These are phyloP conservation scores for Triangularia verruculosa DNA, from an alignment of 2,329 filamentous ascomycete genomes.

Conservation along the genomic window DNA sequence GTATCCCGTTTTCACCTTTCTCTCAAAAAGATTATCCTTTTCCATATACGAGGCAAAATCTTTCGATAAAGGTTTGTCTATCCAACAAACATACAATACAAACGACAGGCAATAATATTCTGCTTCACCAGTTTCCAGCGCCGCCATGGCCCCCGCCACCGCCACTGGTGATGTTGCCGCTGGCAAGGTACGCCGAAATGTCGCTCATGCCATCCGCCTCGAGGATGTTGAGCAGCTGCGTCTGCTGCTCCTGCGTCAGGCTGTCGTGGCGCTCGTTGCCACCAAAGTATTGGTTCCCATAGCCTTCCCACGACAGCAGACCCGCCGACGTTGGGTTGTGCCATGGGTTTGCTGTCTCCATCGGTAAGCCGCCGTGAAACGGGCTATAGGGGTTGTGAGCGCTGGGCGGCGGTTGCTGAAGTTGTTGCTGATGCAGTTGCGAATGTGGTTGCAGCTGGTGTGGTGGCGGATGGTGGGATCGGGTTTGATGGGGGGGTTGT, in stretches of 20 bases:
- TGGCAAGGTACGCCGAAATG: constrained; percentile 58
- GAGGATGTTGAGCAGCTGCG: constrained; percentile 77
- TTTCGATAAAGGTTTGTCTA: too few species aligned
- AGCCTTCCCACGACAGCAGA: constrained; percentile 9
- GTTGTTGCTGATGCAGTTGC: not conserved
- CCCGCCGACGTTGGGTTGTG: not conserved
- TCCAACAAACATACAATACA: too few species aligned
- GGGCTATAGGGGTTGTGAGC: not conserved
- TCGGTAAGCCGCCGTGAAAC: not conserved
- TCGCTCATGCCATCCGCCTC: constrained; percentile 65
- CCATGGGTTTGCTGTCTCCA: not conserved
- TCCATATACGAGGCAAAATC: too few species aligned
- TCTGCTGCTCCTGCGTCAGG: constrained; percentile 75
- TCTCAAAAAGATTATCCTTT: too few species aligned
- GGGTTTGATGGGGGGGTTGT: not conserved
- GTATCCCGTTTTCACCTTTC: too few species aligned
- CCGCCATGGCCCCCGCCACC: constrained; percentile 16
- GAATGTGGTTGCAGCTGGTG: not conserved
- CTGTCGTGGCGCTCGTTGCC: constrained; percentile 55
- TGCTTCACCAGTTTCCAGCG: constrained; percentile 8
- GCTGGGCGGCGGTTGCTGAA: not conserved
- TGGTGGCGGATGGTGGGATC: not conserved
- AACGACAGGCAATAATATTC: too few species aligned
- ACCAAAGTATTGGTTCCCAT: constrained; percentile 10
- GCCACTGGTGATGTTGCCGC: constrained; percentile 33